These are phyloP conservation scores for Plasmodium sp. DNA, from an alignment of 169 alveolate species.

Conservation along the genomic window DNA sequence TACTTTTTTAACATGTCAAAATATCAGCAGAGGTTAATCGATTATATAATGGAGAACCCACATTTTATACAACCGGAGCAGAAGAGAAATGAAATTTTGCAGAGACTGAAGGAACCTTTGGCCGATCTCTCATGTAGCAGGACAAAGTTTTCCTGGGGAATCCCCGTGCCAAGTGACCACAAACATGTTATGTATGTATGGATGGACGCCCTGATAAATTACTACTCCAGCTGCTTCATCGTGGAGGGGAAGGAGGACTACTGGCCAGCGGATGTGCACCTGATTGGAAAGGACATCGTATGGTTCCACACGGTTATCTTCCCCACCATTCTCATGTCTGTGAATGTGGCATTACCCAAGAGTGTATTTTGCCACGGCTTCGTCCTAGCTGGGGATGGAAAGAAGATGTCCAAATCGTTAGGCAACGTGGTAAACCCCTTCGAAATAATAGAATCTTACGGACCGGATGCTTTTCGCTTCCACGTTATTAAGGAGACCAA, in stretches of 20 bases:
- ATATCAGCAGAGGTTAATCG: conserved; percentile 86
- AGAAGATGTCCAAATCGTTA: conserved; percentile 94
- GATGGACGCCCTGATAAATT: conserved; percentile 95
- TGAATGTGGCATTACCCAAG: conserved; percentile 88
- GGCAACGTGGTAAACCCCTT: conserved; percentile 91
- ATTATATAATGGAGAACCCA: conserved; percentile 84
- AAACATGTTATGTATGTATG: conserved; percentile 96
- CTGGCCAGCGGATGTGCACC: conserved; percentile 86
- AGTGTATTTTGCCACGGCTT: conserved; percentile 94
- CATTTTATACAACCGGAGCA: conserved; percentile 88
- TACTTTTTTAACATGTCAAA: conserved; percentile 92
- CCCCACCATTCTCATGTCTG: conserved; percentile 91
- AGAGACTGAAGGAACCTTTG: conserved; percentile 86
- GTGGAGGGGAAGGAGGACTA: conserved; percentile 71
- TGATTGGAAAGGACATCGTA: conserved; percentile 92
- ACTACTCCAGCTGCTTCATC: conserved; percentile 86
- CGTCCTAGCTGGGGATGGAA: conserved; percentile 94
- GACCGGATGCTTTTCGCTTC: conserved; percentile 85
- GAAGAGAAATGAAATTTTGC: conserved; percentile 84
- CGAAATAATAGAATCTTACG: conserved; percentile 80
- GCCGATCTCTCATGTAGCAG: conserved; percentile 93
- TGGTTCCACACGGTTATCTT: conserved; percentile 95
- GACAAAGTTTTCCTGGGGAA: conserved; percentile 94
- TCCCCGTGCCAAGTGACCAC: conserved; percentile 88
- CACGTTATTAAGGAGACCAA: conserved; percentile 83